Percentiles rank a stretch among this genome's conserved stretches.
Conservation (phyloP, 83 land plant genomes). For the Larix sibirica region DNA sequence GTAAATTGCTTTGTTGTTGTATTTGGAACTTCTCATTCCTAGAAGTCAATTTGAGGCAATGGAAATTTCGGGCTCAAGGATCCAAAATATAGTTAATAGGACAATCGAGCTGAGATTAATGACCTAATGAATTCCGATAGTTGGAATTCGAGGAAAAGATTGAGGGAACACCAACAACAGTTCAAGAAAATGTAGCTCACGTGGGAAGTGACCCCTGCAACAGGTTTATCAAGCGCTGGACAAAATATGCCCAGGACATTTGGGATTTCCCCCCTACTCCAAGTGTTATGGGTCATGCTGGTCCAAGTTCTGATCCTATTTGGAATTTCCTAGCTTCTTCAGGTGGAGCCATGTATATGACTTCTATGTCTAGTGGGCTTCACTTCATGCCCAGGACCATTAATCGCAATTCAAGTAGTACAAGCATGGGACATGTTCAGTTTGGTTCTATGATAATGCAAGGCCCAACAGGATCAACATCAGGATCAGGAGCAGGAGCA, state of each 20-base stretch:
- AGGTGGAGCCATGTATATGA: constrained; percentile 3
- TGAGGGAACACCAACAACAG: constrained; percentile 18
- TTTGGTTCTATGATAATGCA: constrained; percentile 1
- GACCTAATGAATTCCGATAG: not conserved
- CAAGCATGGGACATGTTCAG: not conserved
- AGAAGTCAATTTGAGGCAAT: too few relatives aligned
- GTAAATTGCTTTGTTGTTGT: too few relatives aligned
- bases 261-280: constrained; percentile 40
- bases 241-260: constrained; percentile 29
- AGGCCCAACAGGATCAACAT: not conserved
- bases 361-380: constrained; percentile 5
- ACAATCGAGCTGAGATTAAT: too few relatives aligned
- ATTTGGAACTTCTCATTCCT: too few relatives aligned
- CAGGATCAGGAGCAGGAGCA: too few relatives aligned
- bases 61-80: too few relatives aligned
- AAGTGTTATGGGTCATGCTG: not conserved
- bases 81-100: too few relatives aligned
- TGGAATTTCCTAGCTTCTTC: constrained; percentile 45
- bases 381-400: too few relatives aligned
- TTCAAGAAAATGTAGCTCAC: constrained; percentile 21
- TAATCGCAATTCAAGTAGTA: not conserved
- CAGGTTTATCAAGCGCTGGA: too few relatives aligned
- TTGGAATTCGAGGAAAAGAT: constrained; percentile 19
- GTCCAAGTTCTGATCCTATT: not conserved
- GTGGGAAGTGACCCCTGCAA: constrained; percentile 24